A percentile compares a stretch with the other conserved stretches of the same genome.
These are phyloP conservation scores for Cronartium quercuum DNA, from an alignment of 1,284 basidiomycete genomes.

Conservation along the genomic window DNA sequence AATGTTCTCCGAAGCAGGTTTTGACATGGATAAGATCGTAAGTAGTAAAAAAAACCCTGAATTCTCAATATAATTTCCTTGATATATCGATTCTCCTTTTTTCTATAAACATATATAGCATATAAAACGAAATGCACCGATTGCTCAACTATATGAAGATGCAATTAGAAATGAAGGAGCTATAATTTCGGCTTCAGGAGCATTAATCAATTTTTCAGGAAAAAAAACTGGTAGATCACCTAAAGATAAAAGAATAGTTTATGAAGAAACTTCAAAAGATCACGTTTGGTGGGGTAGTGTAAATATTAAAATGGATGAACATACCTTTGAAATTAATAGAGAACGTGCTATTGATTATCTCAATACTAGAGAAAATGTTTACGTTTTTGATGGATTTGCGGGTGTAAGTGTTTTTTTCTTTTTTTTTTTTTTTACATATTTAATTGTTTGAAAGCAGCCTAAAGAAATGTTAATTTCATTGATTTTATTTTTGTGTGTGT, in stretches of 20 bases:
- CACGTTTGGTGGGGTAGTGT: constrained; percentile 99
- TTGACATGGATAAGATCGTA: constrained; percentile 69
- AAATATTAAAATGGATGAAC: constrained; percentile 97
- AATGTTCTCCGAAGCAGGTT: constrained; percentile 98
- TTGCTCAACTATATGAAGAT: constrained; percentile 94
- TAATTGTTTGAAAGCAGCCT: neutral
- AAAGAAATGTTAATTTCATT: neutral
- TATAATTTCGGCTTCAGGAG: constrained; percentile 90
- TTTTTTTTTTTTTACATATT: neutral
- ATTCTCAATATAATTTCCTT: constrained; percentile 50
- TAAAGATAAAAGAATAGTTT: constrained; percentile 99
- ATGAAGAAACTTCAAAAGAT: constrained; percentile 92
- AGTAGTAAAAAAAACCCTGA: constrained; percentile 2
- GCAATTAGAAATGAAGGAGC: constrained; percentile 97
- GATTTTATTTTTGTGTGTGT: constrained; percentile 14
- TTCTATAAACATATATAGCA: constrained; percentile 61
- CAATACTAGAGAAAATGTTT: constrained; percentile 97
- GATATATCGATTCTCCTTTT: constrained; percentile 43
- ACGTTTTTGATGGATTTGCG: constrained; percentile 96
- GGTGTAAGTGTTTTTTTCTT: constrained; percentile 52
- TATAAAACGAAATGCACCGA: constrained; percentile 88
- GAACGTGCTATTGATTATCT: constrained; percentile 99
- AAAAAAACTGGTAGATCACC: constrained; percentile 98
- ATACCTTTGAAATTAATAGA: constrained; percentile 99
- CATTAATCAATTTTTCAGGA: constrained; percentile 98